phyloP scores from a whole-genome alignment of 768 basidiomycete species.

The Strobilomyces confusus region DNA sequence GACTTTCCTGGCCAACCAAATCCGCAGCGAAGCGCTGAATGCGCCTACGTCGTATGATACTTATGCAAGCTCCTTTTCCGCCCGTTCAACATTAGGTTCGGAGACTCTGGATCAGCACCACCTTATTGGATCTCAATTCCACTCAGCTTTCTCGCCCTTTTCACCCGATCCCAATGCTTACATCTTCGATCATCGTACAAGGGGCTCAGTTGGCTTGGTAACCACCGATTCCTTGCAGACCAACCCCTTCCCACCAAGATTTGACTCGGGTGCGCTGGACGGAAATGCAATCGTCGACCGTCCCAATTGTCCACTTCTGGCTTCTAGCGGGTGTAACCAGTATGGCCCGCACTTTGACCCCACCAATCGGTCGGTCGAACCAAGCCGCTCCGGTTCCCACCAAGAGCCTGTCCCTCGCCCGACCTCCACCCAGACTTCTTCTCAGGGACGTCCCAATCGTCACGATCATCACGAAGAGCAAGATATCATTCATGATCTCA shows the following conservation, averaged over 20 bases:
- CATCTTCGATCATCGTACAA: slow-evolving; percentile 33
- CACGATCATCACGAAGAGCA: slow-evolving; percentile 36
- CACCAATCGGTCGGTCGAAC: slow-evolving; percentile 35
- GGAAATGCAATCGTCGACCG: slow-evolving; percentile 33
- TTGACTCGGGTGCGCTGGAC: slow-evolving; percentile 37
- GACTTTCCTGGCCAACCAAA: slow-evolving; percentile 19
- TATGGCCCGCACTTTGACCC: slow-evolving; percentile 43
- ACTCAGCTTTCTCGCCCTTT: slow-evolving; percentile 63
- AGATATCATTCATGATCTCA: slow-evolving; percentile 63
- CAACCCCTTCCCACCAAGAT: slow-evolving; percentile 50
- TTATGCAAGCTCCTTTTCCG: slow-evolving; percentile 16
- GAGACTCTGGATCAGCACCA: slow-evolving; percentile 18
- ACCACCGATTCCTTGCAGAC: slow-evolving; percentile 44
- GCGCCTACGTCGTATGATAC: slow-evolving; percentile 19
- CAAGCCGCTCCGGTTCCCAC: slow-evolving; percentile 40
- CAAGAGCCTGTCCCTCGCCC: slow-evolving; percentile 53
- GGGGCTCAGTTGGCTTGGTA: slow-evolving; percentile 34
- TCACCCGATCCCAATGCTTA: slow-evolving; percentile 67
- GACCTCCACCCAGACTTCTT: slow-evolving; percentile 42
- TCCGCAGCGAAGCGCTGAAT: slow-evolving; percentile 13
- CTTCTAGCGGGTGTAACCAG: slow-evolving; percentile 44
- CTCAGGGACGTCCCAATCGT: slow-evolving; percentile 20
- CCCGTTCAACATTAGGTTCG: slow-evolving; percentile 11
- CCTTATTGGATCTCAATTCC: slow-evolving; percentile 18
- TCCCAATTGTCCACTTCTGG: slow-evolving; percentile 43